phyloP scores from a whole-genome alignment of 2,329 filamentous ascomycete genomes.

The Tolypocladium amazonense region DNA sequence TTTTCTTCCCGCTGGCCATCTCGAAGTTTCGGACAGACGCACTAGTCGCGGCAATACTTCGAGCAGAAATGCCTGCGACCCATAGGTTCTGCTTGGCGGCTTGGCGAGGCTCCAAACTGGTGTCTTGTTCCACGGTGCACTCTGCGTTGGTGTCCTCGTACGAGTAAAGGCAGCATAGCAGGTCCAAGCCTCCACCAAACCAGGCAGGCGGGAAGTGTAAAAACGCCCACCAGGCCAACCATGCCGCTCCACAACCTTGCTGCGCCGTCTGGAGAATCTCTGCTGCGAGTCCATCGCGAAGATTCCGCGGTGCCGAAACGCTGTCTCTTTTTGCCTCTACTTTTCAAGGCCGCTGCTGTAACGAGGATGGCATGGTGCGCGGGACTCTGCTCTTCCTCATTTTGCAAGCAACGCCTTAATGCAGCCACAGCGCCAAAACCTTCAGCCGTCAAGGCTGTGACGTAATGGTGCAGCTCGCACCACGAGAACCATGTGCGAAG shows the following conservation, averaged over 20 bases:
- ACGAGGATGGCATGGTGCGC: not conserved
- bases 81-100: not conserved
- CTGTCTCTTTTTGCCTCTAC: not conserved
- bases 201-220: not conserved
- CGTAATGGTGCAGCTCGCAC: not conserved
- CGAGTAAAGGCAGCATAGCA: no score
- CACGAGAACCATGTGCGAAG: not conserved
- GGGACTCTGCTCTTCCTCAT: no score
- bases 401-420: no score
- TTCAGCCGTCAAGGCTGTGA: not conserved
- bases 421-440: not conserved
- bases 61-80: not conserved
- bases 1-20: not conserved
- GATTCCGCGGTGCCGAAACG: not conserved
- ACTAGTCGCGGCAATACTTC: not conserved
- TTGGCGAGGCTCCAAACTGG: not conserved
- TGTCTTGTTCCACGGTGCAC: not conserved
- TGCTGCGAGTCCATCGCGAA: not conserved
- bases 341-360: not conserved
- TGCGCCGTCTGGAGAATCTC: not conserved
- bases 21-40: not conserved
- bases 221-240: not conserved
- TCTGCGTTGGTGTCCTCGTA: not conserved
- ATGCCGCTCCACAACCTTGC: not conserved
- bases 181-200: not conserved